Evolutionary conservation across 139 green algal species (phyloP).

Genomic region (Desmodesmus armatus): DNA sequence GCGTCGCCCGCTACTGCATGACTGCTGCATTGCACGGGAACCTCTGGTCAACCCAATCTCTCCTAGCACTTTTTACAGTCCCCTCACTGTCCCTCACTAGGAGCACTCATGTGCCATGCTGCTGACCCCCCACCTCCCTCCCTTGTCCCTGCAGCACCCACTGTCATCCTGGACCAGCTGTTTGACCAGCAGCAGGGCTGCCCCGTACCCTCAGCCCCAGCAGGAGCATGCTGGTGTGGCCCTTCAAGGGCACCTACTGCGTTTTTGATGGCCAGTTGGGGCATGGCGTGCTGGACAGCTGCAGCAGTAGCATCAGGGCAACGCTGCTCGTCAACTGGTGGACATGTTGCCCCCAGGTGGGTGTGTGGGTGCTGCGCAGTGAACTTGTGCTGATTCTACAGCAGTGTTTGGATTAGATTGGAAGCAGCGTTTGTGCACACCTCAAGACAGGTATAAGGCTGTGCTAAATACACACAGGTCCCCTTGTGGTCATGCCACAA

Average conservation of each 20-base stretch:
- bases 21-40: too few relatives aligned
- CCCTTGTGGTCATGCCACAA: neutral
- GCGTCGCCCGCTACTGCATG: too few relatives aligned
- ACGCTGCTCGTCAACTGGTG: slow-evolving; percentile 1
- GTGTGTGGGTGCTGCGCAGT: neutral
- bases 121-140: too few relatives aligned
- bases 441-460: too few relatives aligned
- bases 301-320: neutral
- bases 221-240: slow-evolving; percentile 61
- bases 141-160: slow-evolving; percentile 63
- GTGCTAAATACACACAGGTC: too few relatives aligned
- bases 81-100: too few relatives aligned
- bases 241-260: slow-evolving; percentile 55
- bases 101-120: too few relatives aligned
- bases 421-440: too few relatives aligned
- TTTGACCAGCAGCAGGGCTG: slow-evolving; percentile 46
- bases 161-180: slow-evolving; percentile 74
- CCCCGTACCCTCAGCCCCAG: slow-evolving; percentile 52
- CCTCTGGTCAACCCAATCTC: too few relatives aligned
- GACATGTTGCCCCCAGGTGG: neutral
- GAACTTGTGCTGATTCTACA: neutral
- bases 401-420: neutral
- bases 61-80: too few relatives aligned
- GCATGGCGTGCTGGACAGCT: slow-evolving; percentile 74
- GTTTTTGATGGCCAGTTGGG: slow-evolving; percentile 74